Evolutionary conservation across 208 protist genomes (phyloP).

Genomic region (Leishmania mexicana): DNA sequence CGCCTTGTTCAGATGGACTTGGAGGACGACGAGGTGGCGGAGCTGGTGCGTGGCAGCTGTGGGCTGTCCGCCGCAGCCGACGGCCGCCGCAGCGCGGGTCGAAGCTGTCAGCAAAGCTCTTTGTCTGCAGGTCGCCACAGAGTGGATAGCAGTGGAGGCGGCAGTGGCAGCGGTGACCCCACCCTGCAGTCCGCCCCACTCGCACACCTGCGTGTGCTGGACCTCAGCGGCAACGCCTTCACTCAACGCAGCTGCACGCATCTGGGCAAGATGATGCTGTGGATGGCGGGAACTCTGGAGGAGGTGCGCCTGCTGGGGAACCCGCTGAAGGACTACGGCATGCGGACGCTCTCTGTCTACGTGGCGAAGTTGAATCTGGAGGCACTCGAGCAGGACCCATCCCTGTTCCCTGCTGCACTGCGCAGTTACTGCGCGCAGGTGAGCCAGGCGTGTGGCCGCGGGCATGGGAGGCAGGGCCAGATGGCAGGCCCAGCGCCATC

Average conservation of each 20-base stretch:
- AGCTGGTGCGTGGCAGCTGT: slow-evolving; percentile 49
- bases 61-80: slow-evolving; percentile 4
- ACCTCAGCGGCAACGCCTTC: slow-evolving; percentile 71
- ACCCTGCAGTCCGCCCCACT: slow-evolving; percentile 10
- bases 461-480: background rate
- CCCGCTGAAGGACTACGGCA: slow-evolving; percentile 73
- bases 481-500: background rate
- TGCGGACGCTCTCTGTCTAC: slow-evolving; percentile 79
- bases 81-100: slow-evolving; percentile 2
- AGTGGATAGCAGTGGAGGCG: background rate
- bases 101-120: background rate
- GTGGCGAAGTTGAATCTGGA: slow-evolving; percentile 54
- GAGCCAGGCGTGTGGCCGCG: background rate
- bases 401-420: slow-evolving; percentile 49
- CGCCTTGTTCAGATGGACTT: slow-evolving; percentile 53
- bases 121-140: background rate
- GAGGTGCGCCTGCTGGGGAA: slow-evolving; percentile 64
- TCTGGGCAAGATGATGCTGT: slow-evolving; percentile 70
- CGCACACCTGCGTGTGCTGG: slow-evolving; percentile 53
- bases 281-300: slow-evolving; percentile 63
- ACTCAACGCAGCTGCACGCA: slow-evolving; percentile 62
- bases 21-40: slow-evolving; percentile 52
- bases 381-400: slow-evolving; percentile 31
- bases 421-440: slow-evolving; percentile 6
- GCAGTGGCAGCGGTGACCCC: slow-evolving; percentile 15